Base-by-base conservation (phyloP, 306 rosid species). In the Sesbania bispinosa region DNA sequence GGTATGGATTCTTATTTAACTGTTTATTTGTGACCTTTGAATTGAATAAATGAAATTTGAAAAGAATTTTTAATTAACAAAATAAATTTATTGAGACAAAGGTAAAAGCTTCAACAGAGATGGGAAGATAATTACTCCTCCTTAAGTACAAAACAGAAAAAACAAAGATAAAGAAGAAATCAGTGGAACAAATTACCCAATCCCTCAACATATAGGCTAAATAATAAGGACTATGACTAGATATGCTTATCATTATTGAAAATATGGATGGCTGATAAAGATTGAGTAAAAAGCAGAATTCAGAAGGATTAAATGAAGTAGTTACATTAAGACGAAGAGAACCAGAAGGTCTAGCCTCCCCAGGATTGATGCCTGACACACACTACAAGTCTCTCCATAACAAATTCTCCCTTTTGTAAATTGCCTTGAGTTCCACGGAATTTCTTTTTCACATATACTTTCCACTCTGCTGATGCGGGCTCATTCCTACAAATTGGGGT, bases 1-100 rank as follows among this genome's bases (percentile, higher is more conserved):
- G 98, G 98, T 94, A 30, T 30, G 75, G 65, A 61, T 74, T 63
- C 63, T 52, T 67, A 18, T 79, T 47, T 71, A 42, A 10, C 41
- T 47, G 43, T 46, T 36, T 36, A 30, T 18, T 45, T 75, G 33
- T 50, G 42, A 48, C 10, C 15, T 52, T 51, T 19, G 23, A 52
- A 51, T 69, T 74, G 48, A 18, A 67, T 61, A n/a, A 5, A 39
- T 59, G 67, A 16, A 29, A 39, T 7, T 10, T n/a, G 58, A 73
- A 57, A 21, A 24, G 19, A 2, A 10, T 27, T 41, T 33, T 10
- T 21, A 3, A 36, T n/a, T 15, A 2, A 20, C 14, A 27, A n/a
- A 60, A 10, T 45, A 16, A 18, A 23, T 73, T 35, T 47, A 43
- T 33, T 54, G 20, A 38, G 62, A 14, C 0, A 67, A 21, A 58